Percentiles rank a stretch among this genome's conserved stretches.
These are phyloP conservation scores for Sodiomyces alkalinus DNA, from an alignment of 2,329 filamentous ascomycete genomes.

Conservation along the genomic window DNA sequence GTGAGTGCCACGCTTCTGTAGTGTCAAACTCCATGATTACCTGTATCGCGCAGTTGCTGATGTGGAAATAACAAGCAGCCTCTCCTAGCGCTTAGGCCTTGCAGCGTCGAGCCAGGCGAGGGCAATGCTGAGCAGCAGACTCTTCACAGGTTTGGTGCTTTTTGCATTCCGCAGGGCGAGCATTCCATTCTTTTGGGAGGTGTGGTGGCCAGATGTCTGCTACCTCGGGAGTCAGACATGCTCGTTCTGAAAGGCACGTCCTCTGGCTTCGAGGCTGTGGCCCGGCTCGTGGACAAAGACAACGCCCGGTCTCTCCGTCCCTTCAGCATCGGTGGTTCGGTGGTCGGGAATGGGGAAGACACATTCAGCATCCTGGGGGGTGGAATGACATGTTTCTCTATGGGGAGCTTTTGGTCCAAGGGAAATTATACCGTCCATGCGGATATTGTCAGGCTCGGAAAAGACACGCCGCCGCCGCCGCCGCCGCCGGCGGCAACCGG, in stretches of 20 bases:
- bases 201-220: conserved; percentile 22
- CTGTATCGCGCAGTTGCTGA: no score
- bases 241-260: conserved; percentile 12
- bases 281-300: conserved; percentile 24
- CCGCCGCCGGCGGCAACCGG: no score
- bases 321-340: conserved; percentile 55
- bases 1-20: no score
- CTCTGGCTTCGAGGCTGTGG: conserved; percentile 13
- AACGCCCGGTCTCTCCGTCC: conserved; percentile 27
- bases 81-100: no score
- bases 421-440: conserved; percentile 37
- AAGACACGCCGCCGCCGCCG: no score
- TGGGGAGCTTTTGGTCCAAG: conserved; percentile 73
- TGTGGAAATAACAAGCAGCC: no score
- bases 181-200: conserved; percentile 26
- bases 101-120: no score
- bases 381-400: conserved; percentile 79
- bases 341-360: conserved; percentile 27
- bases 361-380: conserved; percentile 56
- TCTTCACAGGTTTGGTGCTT: conserved; percentile 27
- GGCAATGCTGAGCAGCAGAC: no score
- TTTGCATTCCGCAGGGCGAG: conserved; percentile 13
- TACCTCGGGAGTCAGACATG: conserved; percentile 36
- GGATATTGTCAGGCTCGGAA: no score
- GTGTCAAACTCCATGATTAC: no score